phyloP scores from a whole-genome alignment of 495 filamentous ascomycete genomes.

The Penicillium roqueforti region DNA sequence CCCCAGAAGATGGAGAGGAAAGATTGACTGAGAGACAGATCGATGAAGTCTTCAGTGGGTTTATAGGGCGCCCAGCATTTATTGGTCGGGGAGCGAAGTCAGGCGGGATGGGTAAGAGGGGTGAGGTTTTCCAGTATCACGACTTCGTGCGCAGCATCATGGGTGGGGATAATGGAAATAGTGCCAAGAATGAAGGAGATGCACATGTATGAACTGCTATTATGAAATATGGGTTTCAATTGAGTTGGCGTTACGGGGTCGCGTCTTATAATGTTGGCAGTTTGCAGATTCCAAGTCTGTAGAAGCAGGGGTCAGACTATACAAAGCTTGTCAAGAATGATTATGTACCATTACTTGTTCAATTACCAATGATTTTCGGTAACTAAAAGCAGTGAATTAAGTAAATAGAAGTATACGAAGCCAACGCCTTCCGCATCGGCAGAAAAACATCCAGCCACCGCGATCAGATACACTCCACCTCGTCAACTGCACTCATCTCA shows the following conservation, averaged over 20 bases:
- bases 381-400: neutral
- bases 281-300: neutral
- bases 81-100: constrained; percentile 34
- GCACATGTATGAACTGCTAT: constrained; percentile 20
- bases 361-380: neutral
- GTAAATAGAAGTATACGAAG: constrained; percentile 2
- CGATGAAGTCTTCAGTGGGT: constrained; percentile 77
- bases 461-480: constrained; percentile 4
- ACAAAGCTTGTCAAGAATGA: neutral
- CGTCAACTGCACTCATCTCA: constrained; percentile 1
- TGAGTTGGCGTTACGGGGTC: constrained; percentile 16
- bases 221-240: constrained; percentile 10
- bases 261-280: constrained; percentile 1
- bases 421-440: constrained; percentile 4
- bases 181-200: constrained; percentile 23
- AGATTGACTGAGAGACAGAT: constrained; percentile 71
- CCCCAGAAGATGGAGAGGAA: constrained; percentile 65
- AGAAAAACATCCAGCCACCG: constrained; percentile 29
- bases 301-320: neutral
- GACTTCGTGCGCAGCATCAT: constrained; percentile 43
- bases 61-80: constrained; percentile 77
- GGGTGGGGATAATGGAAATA: constrained; percentile 37
- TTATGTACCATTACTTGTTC: neutral
- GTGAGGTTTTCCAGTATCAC: constrained; percentile 45
- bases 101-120: constrained; percentile 33